These are phyloP conservation scores for Leishmania gerbilli DNA, from an alignment of 208 protist genomes.

Conservation along the genomic window DNA sequence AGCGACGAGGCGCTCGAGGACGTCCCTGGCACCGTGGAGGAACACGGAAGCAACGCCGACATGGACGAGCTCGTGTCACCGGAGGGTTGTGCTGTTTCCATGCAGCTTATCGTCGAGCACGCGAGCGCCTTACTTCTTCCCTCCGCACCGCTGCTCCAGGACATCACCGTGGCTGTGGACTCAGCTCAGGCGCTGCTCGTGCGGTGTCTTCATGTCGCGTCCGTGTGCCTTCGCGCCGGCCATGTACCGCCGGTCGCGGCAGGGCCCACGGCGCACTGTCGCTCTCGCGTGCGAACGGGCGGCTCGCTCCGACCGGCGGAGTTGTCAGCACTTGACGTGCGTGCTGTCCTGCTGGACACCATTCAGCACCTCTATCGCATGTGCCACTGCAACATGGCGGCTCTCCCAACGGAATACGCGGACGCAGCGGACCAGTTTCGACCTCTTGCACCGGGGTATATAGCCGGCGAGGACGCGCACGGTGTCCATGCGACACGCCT, in stretches of 20 bases:
- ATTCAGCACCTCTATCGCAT: slow-evolving; percentile 16
- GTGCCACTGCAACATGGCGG: not conserved
- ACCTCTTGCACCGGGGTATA: not conserved
- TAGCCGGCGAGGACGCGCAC: not conserved
- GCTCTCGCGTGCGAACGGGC: not conserved
- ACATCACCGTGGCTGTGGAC: slow-evolving; percentile 13
- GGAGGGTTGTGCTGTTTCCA: not conserved
- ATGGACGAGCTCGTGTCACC: not conserved
- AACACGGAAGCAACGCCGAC: not conserved
- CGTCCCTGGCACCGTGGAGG: not conserved
- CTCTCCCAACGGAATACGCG: not conserved
- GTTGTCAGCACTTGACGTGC: slow-evolving; percentile 8
- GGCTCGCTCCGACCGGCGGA: not conserved
- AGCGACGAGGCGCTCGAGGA: not conserved
- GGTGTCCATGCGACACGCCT: not conserved
- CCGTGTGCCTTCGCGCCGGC: slow-evolving; percentile 8
- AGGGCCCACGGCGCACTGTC: not conserved
- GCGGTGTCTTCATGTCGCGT: slow-evolving; percentile 7
- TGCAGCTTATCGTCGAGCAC: not conserved
- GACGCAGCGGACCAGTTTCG: not conserved
- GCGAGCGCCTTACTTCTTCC: not conserved
- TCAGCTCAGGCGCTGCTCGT: slow-evolving; percentile 10
- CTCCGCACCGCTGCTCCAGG: slow-evolving; percentile 3
- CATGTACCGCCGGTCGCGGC: not conserved
- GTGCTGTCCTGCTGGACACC: not conserved